These are phyloP conservation scores for Boletus vermiculosoides DNA, from an alignment of 768 basidiomycete genomes.

Conservation along the genomic window DNA sequence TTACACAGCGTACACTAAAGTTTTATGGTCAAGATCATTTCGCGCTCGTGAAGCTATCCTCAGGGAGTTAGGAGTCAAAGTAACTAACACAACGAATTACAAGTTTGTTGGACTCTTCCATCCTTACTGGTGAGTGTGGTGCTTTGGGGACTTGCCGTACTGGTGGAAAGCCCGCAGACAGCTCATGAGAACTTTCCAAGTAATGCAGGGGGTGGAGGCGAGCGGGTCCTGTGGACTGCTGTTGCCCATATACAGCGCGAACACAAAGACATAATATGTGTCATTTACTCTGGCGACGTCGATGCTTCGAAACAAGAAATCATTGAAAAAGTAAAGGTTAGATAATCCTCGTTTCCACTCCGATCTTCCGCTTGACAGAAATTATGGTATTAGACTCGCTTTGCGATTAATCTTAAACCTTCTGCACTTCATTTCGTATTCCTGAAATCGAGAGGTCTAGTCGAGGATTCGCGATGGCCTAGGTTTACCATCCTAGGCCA, in stretches of 20 bases:
- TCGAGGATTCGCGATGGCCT: constrained; percentile 83
- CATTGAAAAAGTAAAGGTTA: constrained; percentile 75
- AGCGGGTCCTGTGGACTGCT: constrained; percentile 93
- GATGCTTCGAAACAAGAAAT: constrained; percentile 81
- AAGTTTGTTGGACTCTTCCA: constrained; percentile 85
- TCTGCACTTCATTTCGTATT: constrained; percentile 77
- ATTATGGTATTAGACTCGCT: constrained; percentile 57
- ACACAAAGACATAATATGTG: constrained; percentile 61
- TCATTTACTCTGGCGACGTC: constrained; percentile 89
- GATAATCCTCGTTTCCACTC: not conserved
- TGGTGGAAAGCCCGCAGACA: not conserved
- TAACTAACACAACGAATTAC: not conserved
- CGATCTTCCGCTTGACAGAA: not conserved
- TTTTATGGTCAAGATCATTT: constrained; percentile 21
- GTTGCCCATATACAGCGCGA: constrained; percentile 71
- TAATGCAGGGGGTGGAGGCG: constrained; percentile 96
- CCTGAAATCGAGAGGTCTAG: constrained; percentile 61
- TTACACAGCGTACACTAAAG: constrained; percentile 27
- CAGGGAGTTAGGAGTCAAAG: constrained; percentile 11
- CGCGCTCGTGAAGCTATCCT: constrained; percentile 23
- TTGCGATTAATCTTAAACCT: constrained; percentile 72
- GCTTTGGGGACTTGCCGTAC: not conserved
- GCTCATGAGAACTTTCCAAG: constrained; percentile 47
- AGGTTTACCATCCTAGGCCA: constrained; percentile 93
- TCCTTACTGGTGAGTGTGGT: constrained; percentile 79